These are phyloP conservation scores for Moesziomyces parantarcticus DNA, from an alignment of 1,284 basidiomycete genomes.

Conservation along the genomic window DNA sequence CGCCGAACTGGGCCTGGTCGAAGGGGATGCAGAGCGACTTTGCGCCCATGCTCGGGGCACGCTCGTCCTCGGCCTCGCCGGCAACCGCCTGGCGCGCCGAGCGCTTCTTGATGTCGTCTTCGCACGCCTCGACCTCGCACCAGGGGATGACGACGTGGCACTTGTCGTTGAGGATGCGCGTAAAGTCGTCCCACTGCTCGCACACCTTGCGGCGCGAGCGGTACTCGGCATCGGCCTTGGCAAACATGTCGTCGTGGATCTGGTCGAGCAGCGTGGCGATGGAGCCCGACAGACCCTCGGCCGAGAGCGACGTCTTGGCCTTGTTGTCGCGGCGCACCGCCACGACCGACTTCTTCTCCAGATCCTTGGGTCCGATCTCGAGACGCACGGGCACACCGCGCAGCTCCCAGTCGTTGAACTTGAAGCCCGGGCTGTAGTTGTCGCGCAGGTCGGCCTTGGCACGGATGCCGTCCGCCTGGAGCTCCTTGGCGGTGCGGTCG, in stretches of 20 bases:
- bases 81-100: conserved; percentile 72
- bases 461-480: conserved; percentile 76
- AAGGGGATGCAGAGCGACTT: conserved; percentile 98
- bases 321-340: conserved; percentile 89
- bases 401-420: conserved; percentile 98
- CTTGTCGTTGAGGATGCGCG: conserved; percentile 89
- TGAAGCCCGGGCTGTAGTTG: conserved; percentile 96
- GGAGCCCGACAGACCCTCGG: conserved; percentile 31
- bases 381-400: conserved; percentile 91
- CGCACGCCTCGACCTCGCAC: conserved; percentile 93
- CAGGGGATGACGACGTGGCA: conserved; percentile 90
- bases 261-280: conserved; percentile 76
- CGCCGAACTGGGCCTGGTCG: conserved; percentile 76
- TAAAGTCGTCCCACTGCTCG: conserved; percentile 87
- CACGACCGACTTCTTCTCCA: conserved; percentile 83
- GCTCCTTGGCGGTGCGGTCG: conserved; percentile 72
- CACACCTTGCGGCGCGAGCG: conserved; percentile 79
- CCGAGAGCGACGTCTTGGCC: conserved; percentile 52
- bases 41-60: conserved; percentile 96
- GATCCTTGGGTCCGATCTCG: conserved; percentile 94
- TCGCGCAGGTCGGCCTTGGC: conserved; percentile 92
- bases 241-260: conserved; percentile 92
- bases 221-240: conserved; percentile 80
- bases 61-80: conserved; percentile 73
- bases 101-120: conserved; percentile 97